A percentile compares a stretch with the other conserved stretches of the same genome.
Evolutionary conservation across 2,329 filamentous ascomycete species (phyloP).

Genomic region (Paraphoma sp.): DNA sequence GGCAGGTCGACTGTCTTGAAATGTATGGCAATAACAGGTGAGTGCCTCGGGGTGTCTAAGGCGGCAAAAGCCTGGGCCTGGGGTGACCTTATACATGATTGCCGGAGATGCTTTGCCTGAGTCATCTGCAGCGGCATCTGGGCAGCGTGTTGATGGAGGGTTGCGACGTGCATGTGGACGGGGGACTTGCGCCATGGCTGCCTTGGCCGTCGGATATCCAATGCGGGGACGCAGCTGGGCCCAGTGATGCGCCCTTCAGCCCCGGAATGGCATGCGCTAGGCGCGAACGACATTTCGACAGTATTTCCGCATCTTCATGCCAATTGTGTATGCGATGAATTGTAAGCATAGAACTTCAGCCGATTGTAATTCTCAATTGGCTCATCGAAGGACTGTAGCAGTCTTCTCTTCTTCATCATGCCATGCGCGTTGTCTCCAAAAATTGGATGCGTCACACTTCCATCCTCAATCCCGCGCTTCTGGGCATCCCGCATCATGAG

Average conservation of each 20-base stretch:
- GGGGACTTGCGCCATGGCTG: conserved; percentile 14
- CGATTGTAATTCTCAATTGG: too few relatives aligned
- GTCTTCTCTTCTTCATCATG: conserved; percentile 1
- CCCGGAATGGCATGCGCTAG: conserved; percentile 1
- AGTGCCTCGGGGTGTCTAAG: neutral
- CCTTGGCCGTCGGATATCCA: conserved; percentile 16
- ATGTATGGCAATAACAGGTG: neutral
- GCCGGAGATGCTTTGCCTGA: conserved; percentile 18
- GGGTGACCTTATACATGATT: conserved; percentile 25
- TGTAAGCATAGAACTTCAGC: neutral
- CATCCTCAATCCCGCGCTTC: neutral
- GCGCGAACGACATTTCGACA: neutral
- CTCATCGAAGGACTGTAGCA: too few relatives aligned
- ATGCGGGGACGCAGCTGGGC: conserved; percentile 7
- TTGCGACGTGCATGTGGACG: conserved; percentile 20
- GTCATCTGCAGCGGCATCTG: conserved; percentile 19
- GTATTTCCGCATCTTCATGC: neutral
- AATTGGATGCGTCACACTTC: neutral
- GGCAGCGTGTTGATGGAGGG: conserved; percentile 12
- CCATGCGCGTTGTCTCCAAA: neutral
- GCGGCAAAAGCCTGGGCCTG: conserved; percentile 5
- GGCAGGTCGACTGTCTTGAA: neutral
- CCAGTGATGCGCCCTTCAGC: conserved; percentile 19
- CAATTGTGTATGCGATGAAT: neutral
- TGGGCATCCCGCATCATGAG: conserved; percentile 1